Percentiles rank a stretch among this genome's conserved stretches.
These are phyloP conservation scores for Pichia phayaonensis DNA, from an alignment of 805 yeast genomes.

Conservation along the genomic window DNA sequence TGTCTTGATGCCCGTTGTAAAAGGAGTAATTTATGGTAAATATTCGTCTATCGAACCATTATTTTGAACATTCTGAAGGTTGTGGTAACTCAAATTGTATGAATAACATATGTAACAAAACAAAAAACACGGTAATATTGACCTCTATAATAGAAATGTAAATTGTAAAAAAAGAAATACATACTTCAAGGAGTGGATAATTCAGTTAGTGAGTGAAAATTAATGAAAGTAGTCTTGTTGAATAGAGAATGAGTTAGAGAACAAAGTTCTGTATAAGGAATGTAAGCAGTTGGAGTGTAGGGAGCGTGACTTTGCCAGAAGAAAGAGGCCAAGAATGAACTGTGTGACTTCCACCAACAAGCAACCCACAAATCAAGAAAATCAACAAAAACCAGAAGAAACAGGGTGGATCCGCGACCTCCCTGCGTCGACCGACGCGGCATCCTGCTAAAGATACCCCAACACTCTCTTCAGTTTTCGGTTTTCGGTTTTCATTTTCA, in stretches of 20 bases:
- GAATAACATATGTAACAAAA: too few relatives aligned
- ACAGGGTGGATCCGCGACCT: too few relatives aligned
- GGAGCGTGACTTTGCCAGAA: slow-evolving; percentile 16
- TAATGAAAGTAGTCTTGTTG: neutral
- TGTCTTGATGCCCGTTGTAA: too few relatives aligned
- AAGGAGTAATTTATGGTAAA: too few relatives aligned
- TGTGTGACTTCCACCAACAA: neutral
- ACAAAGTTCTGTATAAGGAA: slow-evolving; percentile 15
- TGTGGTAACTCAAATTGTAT: too few relatives aligned
- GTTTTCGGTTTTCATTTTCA: neutral
- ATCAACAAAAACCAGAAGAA: neutral
- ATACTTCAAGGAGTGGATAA: neutral
- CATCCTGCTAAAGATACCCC: too few relatives aligned
- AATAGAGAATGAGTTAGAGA: neutral
- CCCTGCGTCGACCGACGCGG: neutral
- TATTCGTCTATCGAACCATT: too few relatives aligned
- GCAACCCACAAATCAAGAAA: neutral
- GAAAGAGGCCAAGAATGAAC: neutral
- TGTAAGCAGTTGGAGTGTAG: slow-evolving; percentile 23
- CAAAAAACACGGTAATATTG: neutral
- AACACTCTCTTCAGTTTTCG: neutral
- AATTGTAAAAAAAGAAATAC: neutral
- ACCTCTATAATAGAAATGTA: neutral
- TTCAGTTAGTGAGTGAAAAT: neutral
- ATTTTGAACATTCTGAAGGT: too few relatives aligned